These are phyloP conservation scores for Capronia americana DNA, from an alignment of 2,329 filamentous ascomycete genomes.

Conservation along the genomic window DNA sequence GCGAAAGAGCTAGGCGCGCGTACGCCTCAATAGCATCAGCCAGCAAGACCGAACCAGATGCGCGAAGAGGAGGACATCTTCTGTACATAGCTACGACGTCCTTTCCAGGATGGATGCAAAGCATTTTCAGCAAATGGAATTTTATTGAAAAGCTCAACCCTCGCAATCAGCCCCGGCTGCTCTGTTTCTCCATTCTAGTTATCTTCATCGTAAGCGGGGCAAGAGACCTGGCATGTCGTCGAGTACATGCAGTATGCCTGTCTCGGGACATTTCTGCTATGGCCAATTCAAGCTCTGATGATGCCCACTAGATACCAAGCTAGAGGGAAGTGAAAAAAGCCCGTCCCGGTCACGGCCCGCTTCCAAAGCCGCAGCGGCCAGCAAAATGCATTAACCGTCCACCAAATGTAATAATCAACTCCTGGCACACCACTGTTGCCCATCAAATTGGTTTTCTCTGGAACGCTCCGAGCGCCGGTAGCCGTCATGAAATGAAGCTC, in stretches of 20 bases:
- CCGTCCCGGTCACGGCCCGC: neutral
- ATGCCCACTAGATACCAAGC: neutral
- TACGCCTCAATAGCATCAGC: neutral
- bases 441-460: neutral
- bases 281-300: neutral
- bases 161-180: neutral
- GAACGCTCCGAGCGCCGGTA: neutral
- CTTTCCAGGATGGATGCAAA: neutral
- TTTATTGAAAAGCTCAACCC: neutral
- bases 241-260: neutral
- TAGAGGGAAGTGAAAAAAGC: neutral
- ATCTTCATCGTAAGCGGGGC: neutral
- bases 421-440: neutral
- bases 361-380: neutral
- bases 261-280: neutral
- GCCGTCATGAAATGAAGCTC: neutral
- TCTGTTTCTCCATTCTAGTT: neutral
- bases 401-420: neutral
- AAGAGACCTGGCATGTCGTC: neutral
- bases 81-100: constrained; percentile 3
- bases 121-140: constrained; percentile 40
- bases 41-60: neutral
- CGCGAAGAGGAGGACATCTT: neutral
- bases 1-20: neutral
- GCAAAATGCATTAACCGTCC: neutral